Evolutionary conservation across 2,329 filamentous ascomycete species (phyloP), one percentile per base, ranked within the genome.

Genomic region (Xylariaceae sp.): DNA sequence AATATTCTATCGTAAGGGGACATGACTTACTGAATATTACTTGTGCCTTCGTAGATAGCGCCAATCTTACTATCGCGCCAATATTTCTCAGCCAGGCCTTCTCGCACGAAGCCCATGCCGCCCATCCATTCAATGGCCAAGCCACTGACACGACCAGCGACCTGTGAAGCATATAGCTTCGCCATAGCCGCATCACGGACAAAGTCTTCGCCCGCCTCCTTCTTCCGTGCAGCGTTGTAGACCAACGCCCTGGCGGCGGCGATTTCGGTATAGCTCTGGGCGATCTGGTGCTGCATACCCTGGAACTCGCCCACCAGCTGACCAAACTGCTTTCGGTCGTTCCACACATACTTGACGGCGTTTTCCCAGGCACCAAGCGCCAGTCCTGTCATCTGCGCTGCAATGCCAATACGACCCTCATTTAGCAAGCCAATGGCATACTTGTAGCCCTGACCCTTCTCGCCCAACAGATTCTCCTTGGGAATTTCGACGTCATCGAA

Each of bases 71-170:
- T 93, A 65, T 98, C 93, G 35, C 93, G 78, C 77, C 85, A 98
- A 72, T 85, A 96, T 80, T 98, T 98, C 80, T 98, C 93, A 1
- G 93, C 93, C 44, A 95, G 81, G 0, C 93, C 93, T 66, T 98
- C 93, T 34, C 93, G 76, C 13, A 98, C 93, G 57, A 98, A 98
- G 34, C 93, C 93, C 93, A 98, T 97, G 47, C 93, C 93, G 36
- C 93, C 93, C 91, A 97, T 97, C 93, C 93, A 98, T 71, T 98
- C 93, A 19, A 98, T 81, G 0, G 91, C 93, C 37, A 86, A 77
- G 6, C 90, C 83, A 41, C 85, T 86, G 16, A 98, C 91, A 41
- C 81, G 82, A 16, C 87, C 87, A 0, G 93, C 93, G 24, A 98
- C 89, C 69, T 98, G 93, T 4, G 87, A 93, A 2, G 93, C 82